Base-by-base conservation (phyloP, 2,329 filamentous ascomycete genomes). In the Alternaria longipes region DNA sequence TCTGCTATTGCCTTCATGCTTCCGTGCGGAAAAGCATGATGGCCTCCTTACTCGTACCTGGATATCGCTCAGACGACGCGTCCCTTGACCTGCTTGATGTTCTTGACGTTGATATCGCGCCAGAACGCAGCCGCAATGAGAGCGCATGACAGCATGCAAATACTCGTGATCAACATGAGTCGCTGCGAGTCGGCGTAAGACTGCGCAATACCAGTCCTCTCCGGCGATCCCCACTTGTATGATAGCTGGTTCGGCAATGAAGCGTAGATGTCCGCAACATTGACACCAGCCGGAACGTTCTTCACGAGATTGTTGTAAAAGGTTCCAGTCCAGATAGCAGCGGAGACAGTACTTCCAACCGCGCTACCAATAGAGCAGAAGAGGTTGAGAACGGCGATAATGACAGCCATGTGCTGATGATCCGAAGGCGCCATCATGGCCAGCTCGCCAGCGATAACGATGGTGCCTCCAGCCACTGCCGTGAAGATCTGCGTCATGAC, bases 311-410 rank as follows among this genome's bases (percentile, higher is more conserved):
- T 36, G 12, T 36, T 36, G 32, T 36, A 36, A 36, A 36, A 36
- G 83, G 84, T 83, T 54, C 83, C 81, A 0, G 84, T 86, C 87
- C 88, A 91, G 63, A 91, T 86, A 4, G 88, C 87, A 0, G 84
- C 84, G 0, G 87, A 84, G 40, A 90, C 82, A 3, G 87, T 83
- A 12, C 60, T 67, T n/a, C 75, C 74, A 16, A 72, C 68, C 1
- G 75, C 72, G 34, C 69, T 70, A 38, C 76, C 89, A 60, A 90
- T 83, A 60, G 84, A 85, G 66, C 85, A 82, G 44, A 87, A 85
- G 11, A 90, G 83, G n/a, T 85, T 82, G 50, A 88, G 81, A 60
- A 91, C 81, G 7, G 68, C 68, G 34, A 71, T 59, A 20, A 68
- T 60, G 46, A 67, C 62, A 3, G 67, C 66, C 38, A 64, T 60